A percentile compares a stretch with the other conserved stretches of the same genome.
These are phyloP conservation scores for Dissophora ornata DNA, from an alignment of 192 early-diverging fungal species.

Conservation along the genomic window DNA sequence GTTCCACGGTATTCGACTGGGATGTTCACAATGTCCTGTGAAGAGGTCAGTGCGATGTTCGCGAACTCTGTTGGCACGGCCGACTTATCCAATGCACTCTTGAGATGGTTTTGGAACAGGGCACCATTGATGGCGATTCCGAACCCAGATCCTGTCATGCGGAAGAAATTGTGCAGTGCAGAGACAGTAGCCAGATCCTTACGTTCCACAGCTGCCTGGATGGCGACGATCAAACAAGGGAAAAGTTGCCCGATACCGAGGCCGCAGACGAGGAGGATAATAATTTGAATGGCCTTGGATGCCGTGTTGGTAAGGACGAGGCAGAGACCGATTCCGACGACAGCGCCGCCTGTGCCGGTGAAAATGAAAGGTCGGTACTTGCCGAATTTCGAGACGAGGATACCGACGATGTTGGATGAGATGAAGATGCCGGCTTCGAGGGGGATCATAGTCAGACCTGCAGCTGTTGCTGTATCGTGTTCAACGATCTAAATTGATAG, in stretches of 20 bases:
- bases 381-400: slow-evolving; percentile 72
- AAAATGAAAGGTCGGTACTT: slow-evolving; percentile 72
- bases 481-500: slow-evolving; percentile 57
- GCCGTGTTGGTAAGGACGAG: slow-evolving; percentile 68
- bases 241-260: slow-evolving; percentile 66
- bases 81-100: not conserved
- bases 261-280: slow-evolving; percentile 73
- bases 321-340: slow-evolving; percentile 71
- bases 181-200: slow-evolving; percentile 49
- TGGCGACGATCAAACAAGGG: slow-evolving; percentile 43
- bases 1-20: slow-evolving; percentile 11
- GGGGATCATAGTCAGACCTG: slow-evolving; percentile 80
- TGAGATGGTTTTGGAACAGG: slow-evolving; percentile 59
- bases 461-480: slow-evolving; percentile 74
- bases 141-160: slow-evolving; percentile 56
- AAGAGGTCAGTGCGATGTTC: slow-evolving; percentile 35
- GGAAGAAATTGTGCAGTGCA: slow-evolving; percentile 63
- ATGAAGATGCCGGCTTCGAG: slow-evolving; percentile 76
- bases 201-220: slow-evolving; percentile 43
- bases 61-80: slow-evolving; percentile 14
- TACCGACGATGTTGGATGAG: slow-evolving; percentile 72
- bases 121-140: slow-evolving; percentile 73
- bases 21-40: slow-evolving; percentile 36
- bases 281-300: slow-evolving; percentile 59
- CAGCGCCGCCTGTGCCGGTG: slow-evolving; percentile 68